phyloP scores from a whole-genome alignment of 2,329 filamentous ascomycete species.

The Colletotrichum phormii region DNA sequence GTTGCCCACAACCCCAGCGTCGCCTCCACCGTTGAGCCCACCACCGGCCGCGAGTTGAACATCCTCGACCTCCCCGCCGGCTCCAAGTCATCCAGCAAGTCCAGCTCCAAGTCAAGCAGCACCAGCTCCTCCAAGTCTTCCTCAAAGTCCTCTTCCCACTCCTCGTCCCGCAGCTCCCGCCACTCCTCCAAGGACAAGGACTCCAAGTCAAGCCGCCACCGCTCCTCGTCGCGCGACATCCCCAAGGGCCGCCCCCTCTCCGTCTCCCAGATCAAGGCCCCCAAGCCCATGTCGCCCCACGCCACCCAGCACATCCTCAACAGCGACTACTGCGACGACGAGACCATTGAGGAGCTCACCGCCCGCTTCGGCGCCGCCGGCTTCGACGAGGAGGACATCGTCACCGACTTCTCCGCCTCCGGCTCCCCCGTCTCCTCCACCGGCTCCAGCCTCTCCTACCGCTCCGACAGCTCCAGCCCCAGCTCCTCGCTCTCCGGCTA shows the following conservation, averaged over 20 bases:
- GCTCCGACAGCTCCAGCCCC: constrained; percentile 80
- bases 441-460: constrained; percentile 77
- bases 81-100: constrained; percentile 51
- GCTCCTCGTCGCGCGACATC: constrained; percentile 70
- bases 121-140: constrained; percentile 57
- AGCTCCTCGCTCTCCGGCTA: constrained; percentile 81
- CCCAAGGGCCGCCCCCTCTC: constrained; percentile 91
- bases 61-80: constrained; percentile 87
- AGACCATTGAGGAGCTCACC: constrained; percentile 83
- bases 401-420: constrained; percentile 65
- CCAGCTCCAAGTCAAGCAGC: constrained; percentile 41
- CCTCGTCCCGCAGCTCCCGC: constrained; percentile 53
- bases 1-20: constrained; percentile 95
- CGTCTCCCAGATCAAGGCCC: constrained; percentile 88
- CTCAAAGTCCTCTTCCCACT: constrained; percentile 59
- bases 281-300: constrained; percentile 89
- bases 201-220: constrained; percentile 61
- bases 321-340: constrained; percentile 78
- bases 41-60: constrained; percentile 96
- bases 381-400: constrained; percentile 68
- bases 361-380: constrained; percentile 75
- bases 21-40: constrained; percentile 91
- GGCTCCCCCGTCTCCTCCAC: constrained; percentile 73
- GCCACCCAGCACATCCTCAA: constrained; percentile 89
- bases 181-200: constrained; percentile 49